Evolutionary conservation across 495 filamentous ascomycete genomes (phyloP).

Genomic region (Neurospora africana): DNA sequence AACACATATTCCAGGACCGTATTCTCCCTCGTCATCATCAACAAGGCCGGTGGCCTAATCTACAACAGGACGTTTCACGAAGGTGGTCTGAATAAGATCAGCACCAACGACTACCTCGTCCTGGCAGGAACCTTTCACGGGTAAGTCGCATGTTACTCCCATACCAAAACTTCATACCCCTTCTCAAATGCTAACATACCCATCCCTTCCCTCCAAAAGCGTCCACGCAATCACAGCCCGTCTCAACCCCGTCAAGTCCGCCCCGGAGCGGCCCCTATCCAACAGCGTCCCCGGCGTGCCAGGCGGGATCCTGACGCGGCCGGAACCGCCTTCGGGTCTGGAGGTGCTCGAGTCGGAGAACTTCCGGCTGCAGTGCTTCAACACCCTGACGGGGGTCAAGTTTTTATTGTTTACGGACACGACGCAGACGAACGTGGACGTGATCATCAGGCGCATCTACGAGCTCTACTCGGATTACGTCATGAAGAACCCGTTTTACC

Average conservation of each 20-base stretch:
- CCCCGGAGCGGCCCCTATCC: constrained; percentile 14
- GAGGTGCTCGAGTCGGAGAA: constrained; percentile 85
- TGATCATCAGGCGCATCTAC: constrained; percentile 71
- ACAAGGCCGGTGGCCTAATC: constrained; percentile 93
- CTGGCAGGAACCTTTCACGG: constrained; percentile 98
- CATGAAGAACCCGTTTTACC: constrained; percentile 99
- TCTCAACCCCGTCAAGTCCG: constrained; percentile 49
- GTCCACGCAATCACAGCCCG: constrained; percentile 87
- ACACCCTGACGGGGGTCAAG: constrained; percentile 86
- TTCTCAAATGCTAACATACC: background rate
- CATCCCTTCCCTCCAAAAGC: constrained; percentile 24
- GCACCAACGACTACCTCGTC: constrained; percentile 88
- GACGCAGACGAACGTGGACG: constrained; percentile 75
- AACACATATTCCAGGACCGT: constrained; percentile 54
- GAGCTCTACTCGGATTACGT: constrained; percentile 95
- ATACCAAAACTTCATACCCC: background rate
- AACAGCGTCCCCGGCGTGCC: constrained; percentile 30
- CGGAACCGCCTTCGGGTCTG: constrained; percentile 57
- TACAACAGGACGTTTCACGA: constrained; percentile 88
- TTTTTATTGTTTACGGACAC: constrained; percentile 94
- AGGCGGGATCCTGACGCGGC: constrained; percentile 40
- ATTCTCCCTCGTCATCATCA: constrained; percentile 90
- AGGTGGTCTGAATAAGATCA: constrained; percentile 69
- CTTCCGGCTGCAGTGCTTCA: constrained; percentile 92
- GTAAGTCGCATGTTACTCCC: constrained; percentile 27